Evolutionary conservation across 345 rosid species (phyloP).

Genomic region (Gossypium raimondii): DNA sequence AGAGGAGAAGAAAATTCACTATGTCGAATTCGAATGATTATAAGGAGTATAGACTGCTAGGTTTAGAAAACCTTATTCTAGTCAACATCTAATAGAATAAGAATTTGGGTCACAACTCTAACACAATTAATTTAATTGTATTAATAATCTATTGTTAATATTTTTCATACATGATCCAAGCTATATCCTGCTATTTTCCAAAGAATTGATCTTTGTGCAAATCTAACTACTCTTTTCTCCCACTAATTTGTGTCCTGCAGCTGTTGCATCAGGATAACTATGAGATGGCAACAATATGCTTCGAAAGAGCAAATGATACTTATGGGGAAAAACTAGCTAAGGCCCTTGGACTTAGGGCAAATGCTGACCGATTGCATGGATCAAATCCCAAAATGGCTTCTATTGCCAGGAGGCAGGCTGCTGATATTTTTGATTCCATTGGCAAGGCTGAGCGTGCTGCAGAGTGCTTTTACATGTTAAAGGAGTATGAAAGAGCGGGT

Average conservation of each 20-base stretch:
- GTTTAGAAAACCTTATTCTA: too few species aligned
- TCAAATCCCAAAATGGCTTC: slow-evolving; percentile 35
- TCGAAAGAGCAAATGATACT: slow-evolving; percentile 40
- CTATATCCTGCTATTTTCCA: neutral
- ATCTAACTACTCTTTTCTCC: neutral
- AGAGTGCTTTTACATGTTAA: slow-evolving; percentile 33
- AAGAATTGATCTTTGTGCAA: neutral
- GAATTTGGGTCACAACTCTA: too few species aligned
- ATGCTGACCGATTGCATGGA: slow-evolving; percentile 33
- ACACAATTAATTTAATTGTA: too few species aligned
- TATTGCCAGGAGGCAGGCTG: slow-evolving; percentile 38
- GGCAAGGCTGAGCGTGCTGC: slow-evolving; percentile 46
- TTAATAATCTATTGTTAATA: neutral
- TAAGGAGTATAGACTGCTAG: too few species aligned
- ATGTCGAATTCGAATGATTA: too few species aligned
- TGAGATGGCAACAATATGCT: slow-evolving; percentile 46
- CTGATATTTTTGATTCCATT: slow-evolving; percentile 39
- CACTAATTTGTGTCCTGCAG: slow-evolving; percentile 24
- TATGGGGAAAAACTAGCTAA: slow-evolving; percentile 39
- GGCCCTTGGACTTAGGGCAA: slow-evolving; percentile 39
- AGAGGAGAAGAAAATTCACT: too few species aligned
- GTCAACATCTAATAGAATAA: too few species aligned
- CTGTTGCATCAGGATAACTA: slow-evolving; percentile 36
- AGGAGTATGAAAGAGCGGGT: slow-evolving; percentile 44
- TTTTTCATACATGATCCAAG: neutral